Conservation (phyloP, 129 eudicot genomes). For the Chrysanthemum makinoi region DNA sequence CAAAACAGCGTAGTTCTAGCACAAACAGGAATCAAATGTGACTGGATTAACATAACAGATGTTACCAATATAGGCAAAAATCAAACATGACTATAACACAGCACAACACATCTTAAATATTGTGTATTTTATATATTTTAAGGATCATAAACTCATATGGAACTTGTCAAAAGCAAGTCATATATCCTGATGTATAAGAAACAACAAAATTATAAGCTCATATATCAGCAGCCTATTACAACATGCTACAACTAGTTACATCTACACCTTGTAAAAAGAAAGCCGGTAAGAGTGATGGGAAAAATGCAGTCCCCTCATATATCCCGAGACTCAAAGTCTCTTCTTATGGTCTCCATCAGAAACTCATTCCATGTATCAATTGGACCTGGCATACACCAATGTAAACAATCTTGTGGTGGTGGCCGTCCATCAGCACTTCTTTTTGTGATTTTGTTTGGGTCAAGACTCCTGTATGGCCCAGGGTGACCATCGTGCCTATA, state of each 20-base stretch:
- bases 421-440: slow-evolving; percentile 84
- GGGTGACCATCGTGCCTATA: slow-evolving; percentile 98
- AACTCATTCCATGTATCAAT: slow-evolving; percentile 94
- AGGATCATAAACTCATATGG: slow-evolving; percentile 5
- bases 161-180: slow-evolving; percentile 1
- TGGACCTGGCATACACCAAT: slow-evolving; percentile 99
- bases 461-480: slow-evolving; percentile 84
- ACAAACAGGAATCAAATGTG: too few relatives aligned
- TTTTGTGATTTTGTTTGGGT: slow-evolving; percentile 75
- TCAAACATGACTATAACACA: neutral
- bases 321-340: slow-evolving; percentile 54
- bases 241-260: slow-evolving; percentile 26
- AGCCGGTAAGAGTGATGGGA: neutral
- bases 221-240: slow-evolving; percentile 31
- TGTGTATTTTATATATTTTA: neutral
- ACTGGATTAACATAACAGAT: too few relatives aligned
- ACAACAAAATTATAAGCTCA: neutral
- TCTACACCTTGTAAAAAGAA: slow-evolving; percentile 9
- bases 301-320: slow-evolving; percentile 12
- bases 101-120: neutral
- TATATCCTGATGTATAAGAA: neutral
- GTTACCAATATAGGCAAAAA: neutral
- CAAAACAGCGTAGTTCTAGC: too few relatives aligned
- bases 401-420: slow-evolving; percentile 95
- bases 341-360: slow-evolving; percentile 65